Evolutionary conservation across 768 basidiomycete species (phyloP).

Genomic region (Dentipellis fragilis): DNA sequence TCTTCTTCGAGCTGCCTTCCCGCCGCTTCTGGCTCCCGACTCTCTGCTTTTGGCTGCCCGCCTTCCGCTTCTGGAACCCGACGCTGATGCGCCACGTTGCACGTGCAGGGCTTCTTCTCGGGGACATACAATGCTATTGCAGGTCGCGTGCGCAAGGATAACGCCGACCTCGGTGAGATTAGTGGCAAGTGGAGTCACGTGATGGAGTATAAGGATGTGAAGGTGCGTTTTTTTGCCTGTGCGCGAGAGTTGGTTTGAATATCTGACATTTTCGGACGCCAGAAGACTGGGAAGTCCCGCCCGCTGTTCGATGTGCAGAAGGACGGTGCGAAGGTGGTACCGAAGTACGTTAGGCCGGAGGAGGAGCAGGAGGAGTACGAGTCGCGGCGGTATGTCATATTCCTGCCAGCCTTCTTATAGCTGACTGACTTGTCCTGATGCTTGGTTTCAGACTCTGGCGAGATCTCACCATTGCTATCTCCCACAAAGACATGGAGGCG

Average conservation of each 20-base stretch:
- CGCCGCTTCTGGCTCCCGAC: too few species aligned
- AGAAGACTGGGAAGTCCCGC: constrained; percentile 57
- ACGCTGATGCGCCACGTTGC: neutral
- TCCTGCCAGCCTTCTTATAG: neutral
- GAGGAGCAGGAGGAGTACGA: constrained; percentile 85
- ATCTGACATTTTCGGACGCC: too few species aligned
- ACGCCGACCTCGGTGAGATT: constrained; percentile 71
- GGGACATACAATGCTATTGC: constrained; percentile 89
- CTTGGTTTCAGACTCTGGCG: constrained; percentile 56
- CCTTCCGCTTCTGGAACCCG: neutral
- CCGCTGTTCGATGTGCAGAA: constrained; percentile 77
- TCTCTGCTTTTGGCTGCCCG: neutral
- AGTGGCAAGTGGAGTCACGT: constrained; percentile 83
- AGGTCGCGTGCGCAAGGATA: constrained; percentile 63
- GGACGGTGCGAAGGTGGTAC: constrained; percentile 63
- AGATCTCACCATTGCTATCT: constrained; percentile 77
- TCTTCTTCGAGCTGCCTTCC: constrained; percentile 5
- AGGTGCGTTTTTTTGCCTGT: constrained; percentile 38
- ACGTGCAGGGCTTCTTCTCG: constrained; percentile 81
- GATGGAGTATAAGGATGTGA: constrained; percentile 74
- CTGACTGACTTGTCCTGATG: neutral
- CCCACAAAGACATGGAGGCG: constrained; percentile 83
- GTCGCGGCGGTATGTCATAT: constrained; percentile 56
- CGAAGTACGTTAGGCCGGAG: constrained; percentile 80
- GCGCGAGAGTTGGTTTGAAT: neutral